Percentiles rank a stretch among this genome's conserved stretches.
phyloP scores from a whole-genome alignment of 2,329 filamentous ascomycete species.

The Botryotinia calthae region DNA sequence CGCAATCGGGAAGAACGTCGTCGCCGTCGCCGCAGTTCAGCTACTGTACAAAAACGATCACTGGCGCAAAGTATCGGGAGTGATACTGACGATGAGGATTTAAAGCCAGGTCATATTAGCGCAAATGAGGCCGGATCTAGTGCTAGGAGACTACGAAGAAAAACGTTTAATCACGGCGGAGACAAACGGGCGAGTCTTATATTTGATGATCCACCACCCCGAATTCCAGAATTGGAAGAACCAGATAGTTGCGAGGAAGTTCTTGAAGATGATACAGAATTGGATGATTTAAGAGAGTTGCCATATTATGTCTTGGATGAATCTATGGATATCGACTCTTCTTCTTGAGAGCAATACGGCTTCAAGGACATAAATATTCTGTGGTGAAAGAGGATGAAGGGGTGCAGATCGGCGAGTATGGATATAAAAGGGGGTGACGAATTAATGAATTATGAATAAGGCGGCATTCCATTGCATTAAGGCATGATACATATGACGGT shows the following conservation, averaged over 20 bases:
- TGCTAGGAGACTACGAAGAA: slow-evolving; percentile 38
- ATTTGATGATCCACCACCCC: slow-evolving; percentile 39
- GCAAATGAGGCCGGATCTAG: slow-evolving; percentile 37
- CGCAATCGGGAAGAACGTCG: slow-evolving; percentile 30
- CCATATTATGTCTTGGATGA: slow-evolving; percentile 34
- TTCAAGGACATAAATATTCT: background rate
- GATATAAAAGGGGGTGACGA: background rate
- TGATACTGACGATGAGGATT: slow-evolving; percentile 39
- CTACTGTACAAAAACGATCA: slow-evolving; percentile 37
- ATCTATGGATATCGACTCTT: slow-evolving; percentile 36
- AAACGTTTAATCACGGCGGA: slow-evolving; percentile 23
- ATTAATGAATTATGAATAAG: slow-evolving; percentile 17
- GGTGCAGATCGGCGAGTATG: slow-evolving; percentile 17
- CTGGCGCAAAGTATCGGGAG: slow-evolving; percentile 38
- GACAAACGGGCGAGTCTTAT: slow-evolving; percentile 36
- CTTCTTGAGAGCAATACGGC: slow-evolving; percentile 13
- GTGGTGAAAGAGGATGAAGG: slow-evolving; percentile 13
- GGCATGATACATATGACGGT: slow-evolving; percentile 2
- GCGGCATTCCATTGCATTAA: background rate
- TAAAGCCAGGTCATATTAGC: slow-evolving; percentile 35
- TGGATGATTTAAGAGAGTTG: slow-evolving; percentile 27
- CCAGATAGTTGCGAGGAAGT: slow-evolving; percentile 38
- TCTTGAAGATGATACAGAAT: slow-evolving; percentile 31
- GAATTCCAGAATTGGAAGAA: slow-evolving; percentile 39
- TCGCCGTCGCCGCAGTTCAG: slow-evolving; percentile 35